Evolutionary conservation across 345 rosid genomes (phyloP).

Genomic region (Hibiscus mutabilis): DNA sequence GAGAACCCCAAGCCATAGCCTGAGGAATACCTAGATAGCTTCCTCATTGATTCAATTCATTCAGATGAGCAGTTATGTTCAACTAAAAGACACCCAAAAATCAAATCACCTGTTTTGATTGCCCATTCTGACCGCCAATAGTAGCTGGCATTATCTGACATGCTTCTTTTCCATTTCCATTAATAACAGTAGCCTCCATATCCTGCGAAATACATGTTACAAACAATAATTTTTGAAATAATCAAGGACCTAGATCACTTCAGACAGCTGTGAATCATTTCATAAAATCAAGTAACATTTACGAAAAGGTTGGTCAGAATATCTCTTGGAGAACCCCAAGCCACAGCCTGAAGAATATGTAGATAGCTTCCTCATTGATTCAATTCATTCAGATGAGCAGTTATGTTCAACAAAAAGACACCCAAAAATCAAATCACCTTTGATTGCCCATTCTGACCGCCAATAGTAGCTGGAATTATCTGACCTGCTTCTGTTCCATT

Average conservation of each 20-base stretch:
- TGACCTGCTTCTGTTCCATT: slow-evolving; percentile 87
- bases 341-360: neutral
- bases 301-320: neutral
- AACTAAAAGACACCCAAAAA: too few relatives aligned
- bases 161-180: slow-evolving; percentile 73
- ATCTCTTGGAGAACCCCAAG: neutral
- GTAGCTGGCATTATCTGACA: slow-evolving; percentile 77
- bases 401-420: too few relatives aligned
- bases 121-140: slow-evolving; percentile 76
- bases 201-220: slow-evolving; percentile 34
- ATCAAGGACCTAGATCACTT: neutral
- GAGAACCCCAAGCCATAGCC: neutral
- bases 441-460: slow-evolving; percentile 79
- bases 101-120: slow-evolving; percentile 72
- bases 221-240: neutral
- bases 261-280: neutral
- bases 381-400: too few relatives aligned
- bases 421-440: slow-evolving; percentile 19
- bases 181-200: slow-evolving; percentile 53
- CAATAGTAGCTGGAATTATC: slow-evolving; percentile 63
- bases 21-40: neutral
- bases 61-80: too few relatives aligned
- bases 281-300: neutral
- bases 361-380: neutral
- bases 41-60: too few relatives aligned